phyloP scores from a whole-genome alignment of 768 basidiomycete genomes.

The Leucocoprinus sp. region DNA sequence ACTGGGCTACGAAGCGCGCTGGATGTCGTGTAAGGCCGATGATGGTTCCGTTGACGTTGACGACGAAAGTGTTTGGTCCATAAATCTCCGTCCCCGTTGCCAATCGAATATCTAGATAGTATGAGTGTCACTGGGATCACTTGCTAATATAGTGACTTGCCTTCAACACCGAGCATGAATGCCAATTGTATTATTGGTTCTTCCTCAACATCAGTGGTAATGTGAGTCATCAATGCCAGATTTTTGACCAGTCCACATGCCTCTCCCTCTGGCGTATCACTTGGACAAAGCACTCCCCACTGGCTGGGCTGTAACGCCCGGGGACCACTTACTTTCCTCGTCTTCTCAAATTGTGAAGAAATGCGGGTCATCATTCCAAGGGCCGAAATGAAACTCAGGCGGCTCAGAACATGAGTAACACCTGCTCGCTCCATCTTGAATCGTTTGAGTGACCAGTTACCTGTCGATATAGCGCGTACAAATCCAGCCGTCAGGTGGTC shows the following conservation, averaged over 20 bases:
- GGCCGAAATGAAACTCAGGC: constrained; percentile 93
- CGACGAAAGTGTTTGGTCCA: constrained; percentile 84
- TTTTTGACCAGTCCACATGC: constrained; percentile 99
- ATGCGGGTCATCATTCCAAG: constrained; percentile 99
- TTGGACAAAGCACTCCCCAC: constrained; percentile 98
- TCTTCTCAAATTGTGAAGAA: constrained; percentile 98
- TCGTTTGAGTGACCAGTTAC: constrained; percentile 97
- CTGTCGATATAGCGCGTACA: constrained; percentile 94
- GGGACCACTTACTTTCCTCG: constrained; percentile 95
- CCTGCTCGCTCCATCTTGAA: constrained; percentile 99
- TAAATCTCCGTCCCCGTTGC: constrained; percentile 96
- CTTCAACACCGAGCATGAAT: constrained; percentile 97
- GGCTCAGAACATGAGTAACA: constrained; percentile 94
- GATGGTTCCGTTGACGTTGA: constrained; percentile 95
- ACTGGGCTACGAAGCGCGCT: constrained; percentile 77
- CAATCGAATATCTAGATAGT: constrained; percentile 68
- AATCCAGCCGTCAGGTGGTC: constrained; percentile 95
- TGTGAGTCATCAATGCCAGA: constrained; percentile 97
- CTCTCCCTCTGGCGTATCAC: constrained; percentile 99
- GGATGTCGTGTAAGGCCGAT: constrained; percentile 89
- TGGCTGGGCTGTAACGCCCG: constrained; percentile 96
- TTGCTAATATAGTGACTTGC: constrained; percentile 29
- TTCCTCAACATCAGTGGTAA: constrained; percentile 98
- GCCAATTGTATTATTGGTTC: constrained; percentile 84
- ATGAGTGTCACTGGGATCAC: constrained; percentile 1